phyloP scores from a whole-genome alignment of 177 flowering plant species.

The Vitis hybrid region DNA sequence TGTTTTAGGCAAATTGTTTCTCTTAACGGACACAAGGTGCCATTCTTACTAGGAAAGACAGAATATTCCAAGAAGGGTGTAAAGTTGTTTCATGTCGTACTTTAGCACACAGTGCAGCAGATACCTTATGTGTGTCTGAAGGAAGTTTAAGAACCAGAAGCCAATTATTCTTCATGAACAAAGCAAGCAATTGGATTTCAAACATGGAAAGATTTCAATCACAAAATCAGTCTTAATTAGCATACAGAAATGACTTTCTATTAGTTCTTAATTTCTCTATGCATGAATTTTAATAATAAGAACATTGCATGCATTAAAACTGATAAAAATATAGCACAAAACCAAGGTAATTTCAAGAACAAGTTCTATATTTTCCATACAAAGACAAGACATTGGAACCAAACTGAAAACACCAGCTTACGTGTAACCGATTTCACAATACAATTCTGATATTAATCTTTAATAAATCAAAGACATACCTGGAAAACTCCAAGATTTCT shows the following conservation, averaged over 20 bases:
- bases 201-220: no score
- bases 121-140: no score
- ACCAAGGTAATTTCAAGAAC: background rate
- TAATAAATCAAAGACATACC: constrained; percentile 36
- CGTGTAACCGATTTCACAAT: background rate
- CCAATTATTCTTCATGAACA: no score
- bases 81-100: background rate
- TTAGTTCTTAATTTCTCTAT: no score
- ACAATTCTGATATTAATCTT: background rate
- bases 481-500: constrained; percentile 82
- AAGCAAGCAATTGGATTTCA: no score
- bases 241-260: no score
- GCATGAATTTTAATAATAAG: no score
- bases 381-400: background rate
- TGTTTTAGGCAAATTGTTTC: background rate
- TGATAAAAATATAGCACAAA: background rate
- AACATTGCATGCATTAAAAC: no score
- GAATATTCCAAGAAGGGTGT: background rate
- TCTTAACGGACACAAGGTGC: background rate
- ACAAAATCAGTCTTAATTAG: no score
- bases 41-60: background rate
- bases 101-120: background rate
- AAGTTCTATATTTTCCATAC: background rate
- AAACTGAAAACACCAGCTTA: background rate
- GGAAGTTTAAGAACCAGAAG: no score